phyloP scores from a whole-genome alignment of 805 yeast genomes.

The Zygoascus ofunaensis region DNA sequence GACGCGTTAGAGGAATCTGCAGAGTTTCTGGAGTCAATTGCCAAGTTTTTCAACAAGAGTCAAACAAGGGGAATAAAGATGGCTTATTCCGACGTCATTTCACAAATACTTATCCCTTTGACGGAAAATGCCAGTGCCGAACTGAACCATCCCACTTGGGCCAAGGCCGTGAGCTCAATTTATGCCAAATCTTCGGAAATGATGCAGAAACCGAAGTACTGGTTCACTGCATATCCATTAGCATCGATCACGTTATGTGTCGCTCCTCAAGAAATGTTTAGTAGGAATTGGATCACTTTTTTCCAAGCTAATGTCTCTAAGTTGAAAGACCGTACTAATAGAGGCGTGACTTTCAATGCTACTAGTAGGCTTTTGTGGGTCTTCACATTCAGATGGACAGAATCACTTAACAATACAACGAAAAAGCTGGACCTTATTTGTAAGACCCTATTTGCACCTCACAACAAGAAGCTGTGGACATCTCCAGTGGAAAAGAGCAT shows the following conservation, averaged over 20 bases:
- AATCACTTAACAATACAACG: conserved; percentile 79
- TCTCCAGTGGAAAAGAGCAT: conserved; percentile 44
- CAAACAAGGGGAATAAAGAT: conserved; percentile 54
- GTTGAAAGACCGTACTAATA: conserved; percentile 49
- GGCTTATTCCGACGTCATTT: conserved; percentile 80
- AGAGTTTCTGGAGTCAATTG: conserved; percentile 74
- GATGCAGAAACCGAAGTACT: conserved; percentile 30
- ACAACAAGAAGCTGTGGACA: conserved; percentile 64
- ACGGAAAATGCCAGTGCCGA: conserved; percentile 88
- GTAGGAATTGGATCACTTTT: conserved; percentile 58
- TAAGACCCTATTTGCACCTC: conserved; percentile 38
- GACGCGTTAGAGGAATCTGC: conserved; percentile 91
- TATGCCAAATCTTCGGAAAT: conserved; percentile 42
- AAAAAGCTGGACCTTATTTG: conserved; percentile 63
- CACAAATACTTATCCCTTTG: conserved; percentile 65
- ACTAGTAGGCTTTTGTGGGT: conserved; percentile 81
- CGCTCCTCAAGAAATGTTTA: conserved; percentile 67
- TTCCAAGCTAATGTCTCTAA: conserved; percentile 54
- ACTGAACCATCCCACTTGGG: conserved; percentile 94
- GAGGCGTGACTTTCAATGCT: conserved; percentile 52
- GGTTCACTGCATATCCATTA: conserved; percentile 61
- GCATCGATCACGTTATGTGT: conserved; percentile 71
- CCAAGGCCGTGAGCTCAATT: conserved; percentile 61
- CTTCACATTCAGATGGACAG: conserved; percentile 75
- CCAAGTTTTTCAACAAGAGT: conserved; percentile 67